phyloP scores from a whole-genome alignment of 1,284 basidiomycete species.

The Stereum hirsutum region DNA sequence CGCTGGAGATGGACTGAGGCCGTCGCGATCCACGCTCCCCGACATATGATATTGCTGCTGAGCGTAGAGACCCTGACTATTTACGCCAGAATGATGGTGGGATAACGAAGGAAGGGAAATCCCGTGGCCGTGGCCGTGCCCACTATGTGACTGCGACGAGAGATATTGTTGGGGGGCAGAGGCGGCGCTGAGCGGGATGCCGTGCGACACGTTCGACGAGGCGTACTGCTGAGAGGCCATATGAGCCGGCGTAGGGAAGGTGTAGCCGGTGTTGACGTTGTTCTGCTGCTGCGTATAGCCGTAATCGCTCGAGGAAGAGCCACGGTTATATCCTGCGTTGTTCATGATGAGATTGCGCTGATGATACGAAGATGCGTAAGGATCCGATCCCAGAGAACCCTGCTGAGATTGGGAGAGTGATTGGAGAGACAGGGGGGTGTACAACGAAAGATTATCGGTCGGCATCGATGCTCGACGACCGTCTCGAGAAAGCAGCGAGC shows the following conservation, averaged over 20 bases:
- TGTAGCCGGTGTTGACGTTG: constrained; percentile 9
- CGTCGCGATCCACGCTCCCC: constrained; percentile 15
- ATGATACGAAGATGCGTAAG: constrained; percentile 8
- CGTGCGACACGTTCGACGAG: constrained; percentile 8
- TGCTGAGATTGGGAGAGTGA: constrained; percentile 23
- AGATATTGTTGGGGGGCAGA: constrained; percentile 11
- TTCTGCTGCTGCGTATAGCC: constrained; percentile 11
- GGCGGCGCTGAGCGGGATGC: constrained; percentile 13
- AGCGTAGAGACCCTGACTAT: constrained; percentile 17
- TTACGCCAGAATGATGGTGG: constrained; percentile 6
- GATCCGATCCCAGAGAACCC: constrained; percentile 10
- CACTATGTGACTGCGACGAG: too few species aligned
- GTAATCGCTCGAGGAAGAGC: constrained; percentile 16
- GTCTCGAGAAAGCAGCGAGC: constrained; percentile 12
- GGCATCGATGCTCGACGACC: constrained; percentile 28
- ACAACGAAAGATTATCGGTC: constrained; percentile 57
- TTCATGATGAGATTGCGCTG: constrained; percentile 12
- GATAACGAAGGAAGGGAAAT: constrained; percentile 1
- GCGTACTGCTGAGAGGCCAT: constrained; percentile 14
- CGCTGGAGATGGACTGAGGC: constrained; percentile 21
- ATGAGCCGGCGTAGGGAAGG: constrained; percentile 12
- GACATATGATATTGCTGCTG: constrained; percentile 13
- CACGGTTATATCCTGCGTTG: constrained; percentile 2
- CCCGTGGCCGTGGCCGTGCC: constrained; percentile 1
- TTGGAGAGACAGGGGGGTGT: constrained; percentile 67